phyloP scores from a whole-genome alignment of 805 yeast species.

The Kazachstania kunashirensis region DNA sequence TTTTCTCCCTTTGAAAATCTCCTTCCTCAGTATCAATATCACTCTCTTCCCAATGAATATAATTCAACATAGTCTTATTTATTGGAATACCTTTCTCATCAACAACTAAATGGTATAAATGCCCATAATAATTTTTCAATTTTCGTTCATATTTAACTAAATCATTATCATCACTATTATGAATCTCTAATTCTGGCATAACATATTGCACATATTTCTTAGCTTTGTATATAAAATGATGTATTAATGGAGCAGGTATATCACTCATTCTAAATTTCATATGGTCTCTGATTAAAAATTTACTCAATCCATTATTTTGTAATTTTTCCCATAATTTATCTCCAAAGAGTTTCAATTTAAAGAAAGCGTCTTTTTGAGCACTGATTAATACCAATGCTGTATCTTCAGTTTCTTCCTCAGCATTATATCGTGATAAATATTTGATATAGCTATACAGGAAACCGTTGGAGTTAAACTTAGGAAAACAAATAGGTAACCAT shows the following conservation, averaged over 20 bases:
- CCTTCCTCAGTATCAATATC: constrained; percentile 1
- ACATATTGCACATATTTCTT: constrained; percentile 46
- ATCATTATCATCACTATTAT: constrained; percentile 1
- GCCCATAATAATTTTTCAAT: constrained; percentile 21
- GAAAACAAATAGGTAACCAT: constrained; percentile 91
- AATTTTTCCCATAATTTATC: constrained; percentile 40
- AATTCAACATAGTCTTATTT: constrained; percentile 37
- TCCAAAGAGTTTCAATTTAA: constrained; percentile 56
- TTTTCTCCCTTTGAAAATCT: constrained; percentile 13
- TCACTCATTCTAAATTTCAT: constrained; percentile 35
- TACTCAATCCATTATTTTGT: constrained; percentile 29
- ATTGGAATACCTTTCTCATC: constrained; percentile 24
- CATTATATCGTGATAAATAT: constrained; percentile 32
- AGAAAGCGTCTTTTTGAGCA: constrained; percentile 66
- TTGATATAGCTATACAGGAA: constrained; percentile 75
- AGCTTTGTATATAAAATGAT: constrained; percentile 76
- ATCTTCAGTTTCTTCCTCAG: constrained; percentile 12
- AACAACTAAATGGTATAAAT: constrained; percentile 18
- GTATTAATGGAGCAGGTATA: constrained; percentile 47
- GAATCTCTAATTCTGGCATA: constrained; percentile 21
- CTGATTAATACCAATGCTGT: constrained; percentile 38
- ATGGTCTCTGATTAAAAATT: constrained; percentile 27
- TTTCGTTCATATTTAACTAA: constrained; percentile 13
- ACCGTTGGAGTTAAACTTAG: constrained; percentile 81
- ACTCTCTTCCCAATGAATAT: constrained; percentile 33